A percentile compares a stretch with the other conserved stretches of the same genome.
Evolutionary conservation across 441 rosid genomes (phyloP).

Genomic region (Erodium moschatum): DNA sequence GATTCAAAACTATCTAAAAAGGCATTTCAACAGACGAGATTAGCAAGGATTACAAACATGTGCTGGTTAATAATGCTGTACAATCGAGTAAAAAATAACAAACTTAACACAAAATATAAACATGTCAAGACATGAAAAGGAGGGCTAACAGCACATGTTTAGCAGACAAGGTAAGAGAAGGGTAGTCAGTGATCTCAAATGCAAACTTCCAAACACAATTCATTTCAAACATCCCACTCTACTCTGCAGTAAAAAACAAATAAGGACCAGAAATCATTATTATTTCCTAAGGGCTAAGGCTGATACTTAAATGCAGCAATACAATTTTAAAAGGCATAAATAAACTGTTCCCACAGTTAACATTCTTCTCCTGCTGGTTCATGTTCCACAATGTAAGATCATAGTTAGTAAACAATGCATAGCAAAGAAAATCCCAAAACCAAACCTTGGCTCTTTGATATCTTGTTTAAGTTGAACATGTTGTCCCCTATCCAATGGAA

Average conservation of each 20-base stretch:
- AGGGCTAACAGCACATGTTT: not conserved
- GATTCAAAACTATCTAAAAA: not conserved
- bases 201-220: not conserved
- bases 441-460: constrained; percentile 87
- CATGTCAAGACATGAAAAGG: constrained; percentile 4
- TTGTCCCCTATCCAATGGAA: constrained; percentile 95
- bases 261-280: not conserved
- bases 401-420: not conserved
- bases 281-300: not conserved
- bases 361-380: not conserved
- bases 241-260: not conserved
- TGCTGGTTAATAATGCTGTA: not conserved
- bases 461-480: constrained; percentile 78
- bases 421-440: not conserved
- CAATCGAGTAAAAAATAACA: not conserved
- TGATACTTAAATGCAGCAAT: not conserved
- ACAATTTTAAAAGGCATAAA: not conserved
- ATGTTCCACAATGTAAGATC: not conserved
- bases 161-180: not conserved
- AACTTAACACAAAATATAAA: not conserved
- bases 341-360: not conserved
- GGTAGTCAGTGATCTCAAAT: not conserved
- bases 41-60: not conserved
- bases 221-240: constrained; percentile 4
- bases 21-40: not conserved